Evolutionary conservation across 306 rosid genomes (phyloP), one percentile per base, ranked within the genome.

Genomic region (Lathyrus oleraceus): DNA sequence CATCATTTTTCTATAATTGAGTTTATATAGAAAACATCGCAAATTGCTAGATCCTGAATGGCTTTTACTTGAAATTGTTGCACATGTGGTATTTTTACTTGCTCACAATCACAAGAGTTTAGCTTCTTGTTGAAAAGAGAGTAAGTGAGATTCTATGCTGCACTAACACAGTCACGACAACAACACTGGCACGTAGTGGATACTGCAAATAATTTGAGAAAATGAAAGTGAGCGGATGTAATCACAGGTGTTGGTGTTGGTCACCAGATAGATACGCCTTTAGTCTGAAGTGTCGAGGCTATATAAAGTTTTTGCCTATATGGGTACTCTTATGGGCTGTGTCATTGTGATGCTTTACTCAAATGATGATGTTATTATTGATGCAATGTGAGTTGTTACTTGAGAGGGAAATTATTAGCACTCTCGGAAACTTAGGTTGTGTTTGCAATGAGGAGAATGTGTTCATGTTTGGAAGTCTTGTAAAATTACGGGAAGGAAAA

Each of bases 41-140:
- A 10, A 61, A 30, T 71, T 65, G 19, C 12, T 8, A 38, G 81
- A 65, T 71, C 58, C 32, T 77, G 11, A 21, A 11, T 65, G 48
- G 10, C 1, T 53, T 2, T 32, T 49, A 43, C 54, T 67, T 60
- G 23, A 42, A 38, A 27, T 36, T 28, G 42, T 20, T 70, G 76
- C 68, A 23, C 36, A 42, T 64, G 38, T 20, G 63, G 21, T 14
- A 8, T 15, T 30, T 60, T 60, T 32, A 30, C 25, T 32, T 59
- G 17, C 13, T 30, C 2, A 6, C 21, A 15, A 15, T 30, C 2
- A 6, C 43, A 15, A 32, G 13, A 30, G 23, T 59, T 62, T 62
- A 62, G 67, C n/a, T 38, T 61, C 30, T 61, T 61, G 49, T 38
- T 38, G 49, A 5, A 61, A 61, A 17, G 10, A 35, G 16, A 61